Percentiles rank a stretch among this genome's conserved stretches.
These are phyloP conservation scores for Podaxis rugospora DNA, from an alignment of 768 basidiomycete species.

Conservation along the genomic window DNA sequence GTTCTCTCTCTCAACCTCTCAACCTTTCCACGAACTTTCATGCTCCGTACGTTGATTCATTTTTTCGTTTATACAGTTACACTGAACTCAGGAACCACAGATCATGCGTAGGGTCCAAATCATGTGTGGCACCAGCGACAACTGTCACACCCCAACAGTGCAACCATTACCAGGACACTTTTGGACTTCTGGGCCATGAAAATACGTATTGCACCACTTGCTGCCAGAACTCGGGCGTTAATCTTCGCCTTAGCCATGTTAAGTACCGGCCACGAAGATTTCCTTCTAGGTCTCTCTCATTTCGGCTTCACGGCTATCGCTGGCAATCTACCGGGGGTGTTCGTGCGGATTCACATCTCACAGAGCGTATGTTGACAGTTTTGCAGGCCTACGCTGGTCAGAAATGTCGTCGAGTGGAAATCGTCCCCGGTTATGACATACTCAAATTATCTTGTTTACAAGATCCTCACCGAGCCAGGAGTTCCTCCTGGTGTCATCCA, in stretches of 20 bases:
- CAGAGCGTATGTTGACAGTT: background rate
- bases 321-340: constrained; percentile 82
- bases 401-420: constrained; percentile 96
- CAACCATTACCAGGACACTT: too few species aligned
- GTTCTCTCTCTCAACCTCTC: too few species aligned
- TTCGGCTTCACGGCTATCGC: constrained; percentile 99
- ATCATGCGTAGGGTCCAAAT: too few species aligned
- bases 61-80: too few species aligned
- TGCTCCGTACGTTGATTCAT: too few species aligned
- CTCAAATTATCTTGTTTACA: constrained; percentile 89
- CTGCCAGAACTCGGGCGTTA: background rate
- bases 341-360: constrained; percentile 16
- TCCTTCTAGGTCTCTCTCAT: constrained; percentile 95
- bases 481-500: constrained; percentile 94
- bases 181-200: constrained; percentile 71
- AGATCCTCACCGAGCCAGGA: constrained; percentile 92
- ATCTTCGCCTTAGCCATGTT: constrained; percentile 55
- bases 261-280: constrained; percentile 97
- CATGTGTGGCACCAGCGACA: too few species aligned
- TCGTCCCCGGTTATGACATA: constrained; percentile 94
- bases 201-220: constrained; percentile 51
- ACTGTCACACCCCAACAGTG: too few species aligned
- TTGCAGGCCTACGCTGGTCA: constrained; percentile 81
- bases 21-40: too few species aligned
- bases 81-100: too few species aligned